phyloP scores from a whole-genome alignment of 1,284 basidiomycete genomes.

The Apiotrichum laibachii region DNA sequence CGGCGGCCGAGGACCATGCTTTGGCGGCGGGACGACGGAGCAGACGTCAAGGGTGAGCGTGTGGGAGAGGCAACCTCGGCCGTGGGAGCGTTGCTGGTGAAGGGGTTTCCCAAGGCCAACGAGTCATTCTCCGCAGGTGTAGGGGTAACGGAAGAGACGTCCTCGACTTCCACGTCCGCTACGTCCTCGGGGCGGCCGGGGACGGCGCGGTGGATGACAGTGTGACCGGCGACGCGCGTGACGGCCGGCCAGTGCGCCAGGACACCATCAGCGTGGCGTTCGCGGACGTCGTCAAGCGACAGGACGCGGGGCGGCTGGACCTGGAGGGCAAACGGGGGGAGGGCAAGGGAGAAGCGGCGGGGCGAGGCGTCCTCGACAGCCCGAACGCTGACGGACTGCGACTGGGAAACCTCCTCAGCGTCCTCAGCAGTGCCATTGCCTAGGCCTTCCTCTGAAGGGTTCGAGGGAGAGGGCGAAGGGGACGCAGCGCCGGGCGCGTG shows the following conservation, averaged over 20 bases:
- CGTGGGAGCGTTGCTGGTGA: too few relatives aligned
- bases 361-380: not conserved
- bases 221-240: conserved; percentile 1
- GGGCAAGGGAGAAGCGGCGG: not conserved
- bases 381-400: not conserved
- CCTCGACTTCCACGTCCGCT: not conserved
- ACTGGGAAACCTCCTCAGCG: not conserved
- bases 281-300: not conserved
- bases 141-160: too few relatives aligned
- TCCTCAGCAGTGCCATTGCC: not conserved
- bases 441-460: not conserved
- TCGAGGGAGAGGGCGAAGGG: too few relatives aligned
- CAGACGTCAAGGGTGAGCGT: not conserved
- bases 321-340: not conserved
- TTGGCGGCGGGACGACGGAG: not conserved
- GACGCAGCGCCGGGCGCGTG: too few relatives aligned
- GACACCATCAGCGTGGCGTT: not conserved
- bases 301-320: not conserved
- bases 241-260: conserved; percentile 7
- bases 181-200: not conserved
- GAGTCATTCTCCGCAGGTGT: not conserved
- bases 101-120: not conserved
- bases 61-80: not conserved
- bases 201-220: conserved; percentile 8
- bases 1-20: not conserved